Evolutionary conservation across 257 asterid species (phyloP).

Genomic region (Dorcoceras hygrometricum): DNA sequence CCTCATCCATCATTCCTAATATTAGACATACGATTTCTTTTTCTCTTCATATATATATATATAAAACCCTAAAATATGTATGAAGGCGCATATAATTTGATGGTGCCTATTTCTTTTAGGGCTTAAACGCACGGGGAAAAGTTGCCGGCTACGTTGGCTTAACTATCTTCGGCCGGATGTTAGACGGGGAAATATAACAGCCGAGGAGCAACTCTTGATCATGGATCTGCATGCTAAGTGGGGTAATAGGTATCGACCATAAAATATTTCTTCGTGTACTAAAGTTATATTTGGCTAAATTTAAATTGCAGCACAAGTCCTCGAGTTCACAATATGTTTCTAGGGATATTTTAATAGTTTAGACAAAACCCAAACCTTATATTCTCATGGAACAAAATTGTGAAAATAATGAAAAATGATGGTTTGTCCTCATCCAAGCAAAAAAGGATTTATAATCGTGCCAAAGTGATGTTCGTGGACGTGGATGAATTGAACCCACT

Average conservation of each 20-base stretch:
- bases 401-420: not conserved
- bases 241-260: constrained; percentile 69
- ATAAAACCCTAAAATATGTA: constrained; percentile 11
- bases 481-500: constrained; percentile 14
- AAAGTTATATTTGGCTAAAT: no score
- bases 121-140: constrained; percentile 88
- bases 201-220: constrained; percentile 86
- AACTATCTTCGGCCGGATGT: constrained; percentile 96
- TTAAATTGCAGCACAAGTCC: no score
- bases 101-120: constrained; percentile 34
- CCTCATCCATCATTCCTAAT: not conserved
- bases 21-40: no score
- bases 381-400: not conserved
- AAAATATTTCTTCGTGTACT: no score
- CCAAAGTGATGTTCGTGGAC: constrained; percentile 6
- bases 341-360: no score
- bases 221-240: constrained; percentile 97
- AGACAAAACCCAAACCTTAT: no score
- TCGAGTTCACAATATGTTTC: no score
- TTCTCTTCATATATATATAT: no score
- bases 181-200: constrained; percentile 82
- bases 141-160: constrained; percentile 94
- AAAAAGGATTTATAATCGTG: constrained; percentile 19
- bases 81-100: not conserved
- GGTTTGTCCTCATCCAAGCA: constrained; percentile 20